Evolutionary conservation across 2,329 filamentous ascomycete species (phyloP), one percentile per base, ranked within the genome.

Genomic region (Xylogone sp.): DNA sequence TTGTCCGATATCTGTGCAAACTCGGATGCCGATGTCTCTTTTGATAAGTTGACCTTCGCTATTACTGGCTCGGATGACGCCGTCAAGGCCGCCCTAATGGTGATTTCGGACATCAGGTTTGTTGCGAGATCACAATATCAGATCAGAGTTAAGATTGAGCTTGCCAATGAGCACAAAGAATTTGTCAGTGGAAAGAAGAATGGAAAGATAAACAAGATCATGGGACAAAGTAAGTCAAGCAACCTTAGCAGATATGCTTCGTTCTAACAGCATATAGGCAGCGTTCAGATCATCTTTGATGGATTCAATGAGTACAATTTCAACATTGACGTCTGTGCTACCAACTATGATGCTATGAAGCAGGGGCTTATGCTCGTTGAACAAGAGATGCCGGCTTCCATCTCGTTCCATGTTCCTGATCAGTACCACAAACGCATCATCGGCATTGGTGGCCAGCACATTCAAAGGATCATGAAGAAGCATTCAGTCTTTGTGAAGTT

Each of bases 221-320:
- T 99, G 94, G 94, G 93, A 21, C 93, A 97, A 71, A 97, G 92
- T 82, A 71, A 59, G 77, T 67, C n/a, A 42, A 22, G 13, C 21
- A 29, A 16, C 13, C 1, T 29, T 27, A 5, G 24, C 24, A 27
- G 18, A 31, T 7, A 21, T 8, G 21, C n/a, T 44, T 21, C n/a
- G 16, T 24, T 2, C 27, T 44, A 31, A 22, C 52, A 56, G 46
- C 50, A 54, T 31, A 4, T 54, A 85, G 83, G 84, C 78, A 97
- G 95, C 62, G 94, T 99, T 12, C 94, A 99, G 72, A 97, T 99
- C 65, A 93, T 99, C 57, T 99, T 99, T 61, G 94, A 99, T 67
- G 92, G 91, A 56, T 99, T 97, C 76, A 96, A 97, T 70, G 94
- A 99, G 74, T 99, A 97, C 79, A 97, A 99, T 72, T 99, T 99